Base-by-base conservation (phyloP, 805 yeast species). In the Kregervanrija fluxuum region DNA sequence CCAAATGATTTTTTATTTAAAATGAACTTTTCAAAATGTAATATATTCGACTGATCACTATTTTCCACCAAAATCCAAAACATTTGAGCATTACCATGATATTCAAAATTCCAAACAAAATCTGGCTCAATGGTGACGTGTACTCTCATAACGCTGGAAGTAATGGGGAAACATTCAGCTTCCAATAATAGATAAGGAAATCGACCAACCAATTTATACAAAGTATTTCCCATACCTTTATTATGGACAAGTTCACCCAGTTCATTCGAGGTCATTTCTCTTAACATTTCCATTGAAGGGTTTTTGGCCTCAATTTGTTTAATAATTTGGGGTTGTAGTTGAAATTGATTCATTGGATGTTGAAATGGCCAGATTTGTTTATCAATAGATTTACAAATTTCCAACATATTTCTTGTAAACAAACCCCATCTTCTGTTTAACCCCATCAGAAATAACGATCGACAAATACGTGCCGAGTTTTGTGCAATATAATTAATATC, bases 61-160 rank as follows among this genome's bases (percentile, higher is more conserved):
- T 87, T 95, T 60, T 90, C 98, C 5, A 91, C 95, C 50, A 91
- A 74, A 3, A 93, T 73, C 99, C 99, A 93, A 56, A 89, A 93
- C 52, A 82, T 74, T 60, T 89, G 95, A 1, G 85, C 83, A 50
- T 74, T 77, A 0, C 96, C 96, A 62, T 93, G 98, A 43, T 75
- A 67, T 45, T 73, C 76, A 37, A 71, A 77, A 62, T 88, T 95
- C 98, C 98, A 93, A 8, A 69, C 66, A 62, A 93, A 95, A 54
- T 85, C 89, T 0, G 96, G 80, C 32, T 73, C 79, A 17, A 93
- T 62, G 8, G 65, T 61, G 1, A 85, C 74, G 56, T 85, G 89
- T 28, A 93, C 77, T 43, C 96, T 71, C 80, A 91, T 78, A 4
- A 93, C 97, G 53, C 79, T 82, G 13, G 78, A 72, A 0, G 99